Evolutionary conservation across 2,329 filamentous ascomycete genomes (phyloP), one percentile per base, ranked within the genome.

Genomic region (Pleomassaria siparia): DNA sequence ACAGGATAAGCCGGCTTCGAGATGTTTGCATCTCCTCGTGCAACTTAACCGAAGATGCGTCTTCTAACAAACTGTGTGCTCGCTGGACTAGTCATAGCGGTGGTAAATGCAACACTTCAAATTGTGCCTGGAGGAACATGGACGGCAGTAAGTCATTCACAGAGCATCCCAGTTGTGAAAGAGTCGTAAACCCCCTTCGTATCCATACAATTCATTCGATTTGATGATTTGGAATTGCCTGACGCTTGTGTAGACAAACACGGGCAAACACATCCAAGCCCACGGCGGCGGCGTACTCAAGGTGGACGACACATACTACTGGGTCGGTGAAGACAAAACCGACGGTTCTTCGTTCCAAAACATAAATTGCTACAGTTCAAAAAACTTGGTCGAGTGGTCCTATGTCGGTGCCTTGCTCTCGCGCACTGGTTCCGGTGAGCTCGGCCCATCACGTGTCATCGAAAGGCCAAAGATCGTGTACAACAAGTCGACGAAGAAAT

Each of bases 391-490:
- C 0, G 76, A 84, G 54, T 88, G 85, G 85, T 80, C 72, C 0
- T 83, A 81, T 47, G 80, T 79, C 26, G 80, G 80, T 11, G 78
- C 82, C 0, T 72, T 87, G 0, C 72, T 88, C 2, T 80, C 80
- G 0, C 75, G 74, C 0, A 77, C 79, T 3, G 52, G 65, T 2
- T 76, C 73, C 1, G 81, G 74, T 0, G 84, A 87, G 50, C 72
- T 86, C 0, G 84, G 83, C 0, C 82, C 82, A 0, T 76, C 76
- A 51, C 78, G 84, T 2, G 76, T 88, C 10, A 80, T 88, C 2
- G 85, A 88, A 66, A 72, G 85, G 16, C 85, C 85, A 2, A 87
- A 88, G 67, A 78, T 88, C 3, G 78, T 88, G 4, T 86, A 81
- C 71, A 88, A 88, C 54, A 79, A 82, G 12, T 70, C 72, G n/a